Conservation (phyloP, 768 basidiomycete species). For the Leccinum truebloodii region DNA sequence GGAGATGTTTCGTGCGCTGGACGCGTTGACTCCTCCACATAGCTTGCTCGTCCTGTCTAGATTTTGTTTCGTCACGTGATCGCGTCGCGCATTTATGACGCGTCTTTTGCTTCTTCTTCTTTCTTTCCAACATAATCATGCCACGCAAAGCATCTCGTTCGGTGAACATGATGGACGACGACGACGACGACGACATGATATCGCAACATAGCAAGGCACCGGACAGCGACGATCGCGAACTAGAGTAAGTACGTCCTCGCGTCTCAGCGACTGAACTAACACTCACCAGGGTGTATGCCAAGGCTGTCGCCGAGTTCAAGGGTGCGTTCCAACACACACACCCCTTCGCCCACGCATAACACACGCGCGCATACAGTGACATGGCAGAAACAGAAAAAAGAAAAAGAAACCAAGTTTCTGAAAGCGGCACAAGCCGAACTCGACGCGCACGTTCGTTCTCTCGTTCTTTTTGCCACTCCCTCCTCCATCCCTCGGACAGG, state of each 20-base stretch:
- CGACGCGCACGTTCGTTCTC: conserved; percentile 23
- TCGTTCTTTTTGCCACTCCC: background rate
- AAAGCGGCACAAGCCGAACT: conserved; percentile 26
- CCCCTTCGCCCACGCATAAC: background rate
- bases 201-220: conserved; percentile 21
- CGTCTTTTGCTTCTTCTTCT: background rate
- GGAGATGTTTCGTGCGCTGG: conserved; percentile 24
- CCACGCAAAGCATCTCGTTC: conserved; percentile 7
- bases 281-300: conserved; percentile 28
- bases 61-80: conserved; percentile 32
- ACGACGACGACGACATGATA: conserved; percentile 16
- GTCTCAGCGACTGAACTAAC: background rate
- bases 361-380: conserved; percentile 21
- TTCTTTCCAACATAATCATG: conserved; percentile 10
- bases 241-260: conserved; percentile 23
- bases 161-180: conserved; percentile 14
- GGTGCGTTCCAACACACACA: conserved; percentile 17
- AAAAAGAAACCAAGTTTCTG: conserved; percentile 27
- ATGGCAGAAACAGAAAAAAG: conserved; percentile 34
- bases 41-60: conserved; percentile 32
- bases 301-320: conserved; percentile 34
- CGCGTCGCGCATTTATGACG: background rate
- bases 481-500: conserved; percentile 11
- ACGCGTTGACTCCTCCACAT: conserved; percentile 30
- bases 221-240: conserved; percentile 29